A percentile compares a stretch with the other conserved stretches of the same genome.
Evolutionary conservation across 345 rosid genomes (phyloP).

Genomic region (Turritis glabra): DNA sequence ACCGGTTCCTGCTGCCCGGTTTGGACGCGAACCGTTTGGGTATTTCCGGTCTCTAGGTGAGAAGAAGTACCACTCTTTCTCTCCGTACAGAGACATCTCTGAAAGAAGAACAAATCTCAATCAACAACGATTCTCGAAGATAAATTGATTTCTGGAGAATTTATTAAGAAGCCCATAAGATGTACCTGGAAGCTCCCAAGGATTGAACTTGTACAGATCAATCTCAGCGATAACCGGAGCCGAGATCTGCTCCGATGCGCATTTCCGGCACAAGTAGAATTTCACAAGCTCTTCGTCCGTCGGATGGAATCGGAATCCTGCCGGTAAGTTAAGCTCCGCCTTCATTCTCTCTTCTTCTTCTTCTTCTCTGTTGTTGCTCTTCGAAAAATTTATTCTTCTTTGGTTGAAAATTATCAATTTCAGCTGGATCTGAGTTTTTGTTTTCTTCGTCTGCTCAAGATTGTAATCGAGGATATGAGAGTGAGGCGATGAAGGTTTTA

Average conservation of each 20-base stretch:
- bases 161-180: background rate
- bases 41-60: constrained; percentile 90
- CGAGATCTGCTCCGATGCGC: constrained; percentile 54
- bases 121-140: background rate
- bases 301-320: constrained; percentile 96
- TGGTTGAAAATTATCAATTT: background rate
- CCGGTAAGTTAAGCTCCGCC: constrained; percentile 64
- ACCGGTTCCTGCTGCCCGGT: constrained; percentile 85
- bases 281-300: constrained; percentile 90
- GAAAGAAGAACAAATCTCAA: constrained; percentile 20
- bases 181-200: constrained; percentile 96
- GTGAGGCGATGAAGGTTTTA: constrained; percentile 26
- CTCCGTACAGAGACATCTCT: constrained; percentile 82
- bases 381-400: background rate
- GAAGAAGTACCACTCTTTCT: constrained; percentile 94
- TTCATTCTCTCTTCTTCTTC: constrained; percentile 54
- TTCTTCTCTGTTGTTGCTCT: no score
- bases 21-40: constrained; percentile 88
- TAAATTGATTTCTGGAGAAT: background rate
- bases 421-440: background rate
- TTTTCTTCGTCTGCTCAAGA: constrained; percentile 13
- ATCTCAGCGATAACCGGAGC: constrained; percentile 85
- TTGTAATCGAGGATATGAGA: constrained; percentile 38
- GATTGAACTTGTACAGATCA: constrained; percentile 88
- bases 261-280: constrained; percentile 72